Evolutionary conservation across 768 basidiomycete species (phyloP).

Genomic region (Termitomyces sp.): DNA sequence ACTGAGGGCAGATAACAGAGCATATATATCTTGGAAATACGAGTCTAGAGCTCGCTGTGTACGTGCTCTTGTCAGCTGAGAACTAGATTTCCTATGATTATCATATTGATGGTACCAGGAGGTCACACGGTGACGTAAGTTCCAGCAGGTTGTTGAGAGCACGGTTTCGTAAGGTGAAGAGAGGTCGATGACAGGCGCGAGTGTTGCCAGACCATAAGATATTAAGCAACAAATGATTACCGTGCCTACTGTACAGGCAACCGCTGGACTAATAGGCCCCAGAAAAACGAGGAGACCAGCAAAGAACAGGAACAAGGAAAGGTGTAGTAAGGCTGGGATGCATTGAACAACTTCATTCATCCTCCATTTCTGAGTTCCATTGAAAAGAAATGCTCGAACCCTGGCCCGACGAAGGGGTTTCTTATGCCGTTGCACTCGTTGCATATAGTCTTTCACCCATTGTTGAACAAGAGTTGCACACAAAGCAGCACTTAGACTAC

Average conservation of each 20-base stretch:
- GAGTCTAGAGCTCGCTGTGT: too few species aligned
- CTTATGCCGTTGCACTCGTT: not conserved
- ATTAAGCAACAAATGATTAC: not conserved
- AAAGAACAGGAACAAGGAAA: conserved; percentile 1
- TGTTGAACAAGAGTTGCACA: not conserved
- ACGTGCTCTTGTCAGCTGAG: too few species aligned
- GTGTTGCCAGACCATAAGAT: not conserved
- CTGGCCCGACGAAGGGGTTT: not conserved
- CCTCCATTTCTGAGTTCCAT: not conserved
- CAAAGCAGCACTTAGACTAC: not conserved
- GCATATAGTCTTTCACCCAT: not conserved
- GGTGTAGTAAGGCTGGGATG: not conserved
- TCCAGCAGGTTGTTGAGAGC: not conserved
- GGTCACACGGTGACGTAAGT: too few species aligned
- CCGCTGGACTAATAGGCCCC: not conserved
- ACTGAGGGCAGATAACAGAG: too few species aligned
- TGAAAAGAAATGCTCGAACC: not conserved
- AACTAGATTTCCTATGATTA: too few species aligned
- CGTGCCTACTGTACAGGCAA: not conserved
- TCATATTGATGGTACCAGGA: too few species aligned
- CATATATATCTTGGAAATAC: too few species aligned
- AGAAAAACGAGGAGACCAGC: not conserved
- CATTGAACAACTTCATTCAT: not conserved
- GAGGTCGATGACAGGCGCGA: not conserved
- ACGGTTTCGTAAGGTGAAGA: not conserved